phyloP scores from a whole-genome alignment of 345 rosid species.

The Luvunga scandens region DNA sequence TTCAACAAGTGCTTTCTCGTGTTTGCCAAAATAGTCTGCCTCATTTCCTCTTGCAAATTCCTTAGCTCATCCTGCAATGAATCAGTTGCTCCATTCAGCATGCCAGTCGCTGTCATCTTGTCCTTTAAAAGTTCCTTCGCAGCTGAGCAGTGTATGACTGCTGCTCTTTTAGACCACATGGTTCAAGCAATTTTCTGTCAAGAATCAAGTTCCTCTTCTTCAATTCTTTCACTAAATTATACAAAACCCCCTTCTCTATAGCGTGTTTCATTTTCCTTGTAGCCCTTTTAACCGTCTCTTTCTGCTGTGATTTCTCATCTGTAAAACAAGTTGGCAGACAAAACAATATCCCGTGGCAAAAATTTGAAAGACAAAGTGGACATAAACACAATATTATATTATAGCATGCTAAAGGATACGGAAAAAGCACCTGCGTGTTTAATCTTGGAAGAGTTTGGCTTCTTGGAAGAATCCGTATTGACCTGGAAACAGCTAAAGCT shows the following conservation, averaged over 20 bases:
- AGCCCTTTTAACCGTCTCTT: background rate
- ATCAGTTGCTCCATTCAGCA: conserved; percentile 12
- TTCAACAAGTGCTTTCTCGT: conserved; percentile 22
- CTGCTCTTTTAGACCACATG: conserved; percentile 21
- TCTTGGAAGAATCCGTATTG: too few relatives aligned
- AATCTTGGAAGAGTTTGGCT: too few relatives aligned
- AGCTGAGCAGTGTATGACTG: conserved; percentile 14
- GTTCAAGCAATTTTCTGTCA: conserved; percentile 27
- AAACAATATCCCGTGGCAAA: too few relatives aligned
- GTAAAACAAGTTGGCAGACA: background rate
- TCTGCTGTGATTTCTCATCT: background rate
- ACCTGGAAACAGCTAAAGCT: too few relatives aligned
- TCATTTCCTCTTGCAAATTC: conserved; percentile 19
- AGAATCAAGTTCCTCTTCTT: conserved; percentile 17
- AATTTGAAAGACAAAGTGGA: background rate
- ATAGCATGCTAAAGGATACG: too few relatives aligned
- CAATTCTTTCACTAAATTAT: conserved; percentile 17
- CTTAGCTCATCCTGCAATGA: conserved; percentile 21
- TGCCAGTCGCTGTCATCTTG: conserved; percentile 20
- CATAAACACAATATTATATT: too few relatives aligned
- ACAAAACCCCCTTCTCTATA: background rate
- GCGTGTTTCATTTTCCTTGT: conserved; percentile 4
- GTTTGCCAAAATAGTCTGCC: conserved; percentile 10
- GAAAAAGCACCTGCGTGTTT: too few relatives aligned
- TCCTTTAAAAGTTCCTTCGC: conserved; percentile 13